Percentiles rank a stretch among this genome's conserved stretches.
Conservation (phyloP, 2,329 filamentous ascomycete species). For the Neonectria coccinea region DNA sequence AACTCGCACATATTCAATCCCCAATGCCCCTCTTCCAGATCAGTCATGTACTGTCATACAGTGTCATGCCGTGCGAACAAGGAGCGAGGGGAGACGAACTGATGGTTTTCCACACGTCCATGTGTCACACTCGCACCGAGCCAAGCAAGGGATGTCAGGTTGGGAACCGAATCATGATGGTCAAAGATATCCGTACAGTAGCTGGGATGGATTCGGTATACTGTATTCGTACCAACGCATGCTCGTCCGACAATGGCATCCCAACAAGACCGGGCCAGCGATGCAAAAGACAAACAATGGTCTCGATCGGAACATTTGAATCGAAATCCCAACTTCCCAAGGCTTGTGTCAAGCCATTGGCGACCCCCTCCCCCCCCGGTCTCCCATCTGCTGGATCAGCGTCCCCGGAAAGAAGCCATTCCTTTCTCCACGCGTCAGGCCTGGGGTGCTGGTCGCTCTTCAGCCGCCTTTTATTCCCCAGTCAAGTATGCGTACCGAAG, state of each 20-base stretch:
- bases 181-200: conserved; percentile 14
- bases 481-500: conserved; percentile 8
- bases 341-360: conserved; percentile 1
- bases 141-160: neutral
- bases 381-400: neutral
- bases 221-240: conserved; percentile 6
- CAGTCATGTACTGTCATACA: conserved; percentile 6
- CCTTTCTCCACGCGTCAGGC: conserved; percentile 10
- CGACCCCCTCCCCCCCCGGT: neutral
- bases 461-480: conserved; percentile 4
- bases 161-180: conserved; percentile 4
- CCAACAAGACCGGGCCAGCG: neutral
- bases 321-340: neutral
- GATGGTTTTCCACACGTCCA: conserved; percentile 2
- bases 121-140: conserved; percentile 6
- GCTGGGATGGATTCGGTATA: neutral
- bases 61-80: conserved; percentile 14
- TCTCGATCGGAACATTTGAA: neutral
- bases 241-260: neutral
- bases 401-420: conserved; percentile 6
- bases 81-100: conserved; percentile 6
- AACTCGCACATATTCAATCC: conserved; percentile 1
- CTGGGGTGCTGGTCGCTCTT: neutral
- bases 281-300: neutral
- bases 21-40: conserved; percentile 4